Base-by-base conservation (phyloP, 805 yeast species). In the Candida manassasensis region DNA sequence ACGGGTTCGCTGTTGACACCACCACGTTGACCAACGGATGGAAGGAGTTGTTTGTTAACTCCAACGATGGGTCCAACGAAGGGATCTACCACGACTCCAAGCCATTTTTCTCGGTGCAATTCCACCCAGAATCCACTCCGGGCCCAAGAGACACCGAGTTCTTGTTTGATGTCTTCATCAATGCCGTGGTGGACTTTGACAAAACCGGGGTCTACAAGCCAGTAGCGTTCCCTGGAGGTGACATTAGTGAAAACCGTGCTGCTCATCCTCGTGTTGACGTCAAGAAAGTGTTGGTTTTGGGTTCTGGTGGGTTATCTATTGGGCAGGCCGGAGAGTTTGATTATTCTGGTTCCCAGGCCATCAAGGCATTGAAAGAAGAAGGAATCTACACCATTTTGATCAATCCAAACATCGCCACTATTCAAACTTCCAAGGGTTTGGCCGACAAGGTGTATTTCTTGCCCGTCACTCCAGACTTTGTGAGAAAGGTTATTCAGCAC, bases 241-340 rank as follows among this genome's bases (percentile, higher is more conserved):
- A 66, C 42, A 43, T 75, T 28, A 86, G 69, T 38, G 96, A 84
- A 35, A 87, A 86, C 67, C 60, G 73, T 48, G 80, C 79, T 26
- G 77, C 78, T 28, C 80, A 80, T 52, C 96, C 96, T 52, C 77
- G 77, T 52, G 84, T 79, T 27, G 71, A 82, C 39, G 95, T 82
- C 50, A 87, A 88, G 75, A 93, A 93, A 68, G 96, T 87, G 34
- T 76, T 88, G 48, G 90, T 88, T 39, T 76, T 93, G 53, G 98
- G 98, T 53, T 89, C 97, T 35, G 98, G 98, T 71, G 98, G 98
- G 60, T 73, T 93, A 53, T 85, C 96, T 38, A 93, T 93, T 59
- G 98, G 98, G 48, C 98, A 93, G 71, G 98, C 98, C 45, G 98
- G 98, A 65, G 98, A 93, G 68, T 93, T 93, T 56, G 98, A 93